Evolutionary conservation across 1,139 yeast species (phyloP).

Genomic region (Kodamaea sp.): DNA sequence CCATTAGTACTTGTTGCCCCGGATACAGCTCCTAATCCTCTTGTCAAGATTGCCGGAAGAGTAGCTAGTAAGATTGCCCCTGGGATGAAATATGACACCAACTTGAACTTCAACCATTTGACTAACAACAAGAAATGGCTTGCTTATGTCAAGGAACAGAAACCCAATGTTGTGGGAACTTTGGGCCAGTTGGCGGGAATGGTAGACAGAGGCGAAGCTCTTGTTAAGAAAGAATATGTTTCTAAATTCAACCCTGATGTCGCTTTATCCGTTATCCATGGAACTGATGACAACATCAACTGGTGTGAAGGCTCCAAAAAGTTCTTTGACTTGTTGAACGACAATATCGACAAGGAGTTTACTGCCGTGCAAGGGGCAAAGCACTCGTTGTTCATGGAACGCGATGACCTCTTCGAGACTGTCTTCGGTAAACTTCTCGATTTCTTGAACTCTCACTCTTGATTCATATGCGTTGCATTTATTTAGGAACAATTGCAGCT

Average conservation of each 20-base stretch:
- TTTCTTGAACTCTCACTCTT: not conserved
- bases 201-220: slow-evolving; percentile 58
- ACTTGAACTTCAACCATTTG: slow-evolving; percentile 53
- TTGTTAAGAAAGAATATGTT: slow-evolving; percentile 45
- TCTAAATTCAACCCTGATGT: slow-evolving; percentile 47
- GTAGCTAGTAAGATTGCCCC: slow-evolving; percentile 55
- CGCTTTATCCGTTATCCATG: slow-evolving; percentile 31
- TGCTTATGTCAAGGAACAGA: slow-evolving; percentile 41
- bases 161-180: slow-evolving; percentile 44
- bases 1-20: slow-evolving; percentile 68
- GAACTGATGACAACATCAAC: slow-evolving; percentile 49
- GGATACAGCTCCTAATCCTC: slow-evolving; percentile 55
- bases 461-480: too few species aligned
- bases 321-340: slow-evolving; percentile 42
- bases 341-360: slow-evolving; percentile 30
- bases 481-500: too few species aligned
- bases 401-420: not conserved
- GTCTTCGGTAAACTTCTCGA: not conserved
- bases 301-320: slow-evolving; percentile 53
- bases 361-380: slow-evolving; percentile 33
- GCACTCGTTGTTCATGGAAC: slow-evolving; percentile 50
- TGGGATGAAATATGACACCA: slow-evolving; percentile 54
- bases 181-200: slow-evolving; percentile 58
- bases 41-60: slow-evolving; percentile 49
- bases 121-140: slow-evolving; percentile 56